Conservation (phyloP, 2,329 filamentous ascomycete genomes). For the Fusarium sp. region DNA sequence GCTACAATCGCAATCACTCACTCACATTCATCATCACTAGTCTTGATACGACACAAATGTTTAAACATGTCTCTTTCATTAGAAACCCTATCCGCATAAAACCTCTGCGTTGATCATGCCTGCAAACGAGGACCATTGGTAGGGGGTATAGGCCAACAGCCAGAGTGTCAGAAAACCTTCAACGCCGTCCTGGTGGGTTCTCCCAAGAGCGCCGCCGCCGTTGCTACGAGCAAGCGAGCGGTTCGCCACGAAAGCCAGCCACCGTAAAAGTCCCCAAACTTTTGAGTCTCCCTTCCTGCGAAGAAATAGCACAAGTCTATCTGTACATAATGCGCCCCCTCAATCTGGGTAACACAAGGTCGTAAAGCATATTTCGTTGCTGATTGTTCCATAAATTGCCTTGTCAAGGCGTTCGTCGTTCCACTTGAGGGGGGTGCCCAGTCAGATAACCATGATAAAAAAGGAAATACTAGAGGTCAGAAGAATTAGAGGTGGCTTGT, state of each 20-base stretch:
- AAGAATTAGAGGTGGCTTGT: conserved; percentile 20
- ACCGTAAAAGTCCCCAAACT: conserved; percentile 48
- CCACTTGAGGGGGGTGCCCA: conserved; percentile 44
- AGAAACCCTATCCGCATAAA: conserved; percentile 51
- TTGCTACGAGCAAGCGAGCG: conserved; percentile 36
- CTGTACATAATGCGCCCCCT: conserved; percentile 53
- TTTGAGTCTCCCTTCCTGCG: conserved; percentile 52
- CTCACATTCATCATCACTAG: neutral
- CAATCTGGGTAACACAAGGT: conserved; percentile 41
- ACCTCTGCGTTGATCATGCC: conserved; percentile 51
- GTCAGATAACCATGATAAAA: conserved; percentile 47
- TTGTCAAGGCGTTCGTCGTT: conserved; percentile 39
- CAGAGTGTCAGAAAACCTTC: conserved; percentile 55
- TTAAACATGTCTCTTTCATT: conserved; percentile 50
- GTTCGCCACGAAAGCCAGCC: conserved; percentile 43
- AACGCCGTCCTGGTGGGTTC: conserved; percentile 54
- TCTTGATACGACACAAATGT: conserved; percentile 2
- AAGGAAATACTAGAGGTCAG: conserved; percentile 43
- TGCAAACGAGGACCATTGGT: conserved; percentile 50
- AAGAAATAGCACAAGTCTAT: conserved; percentile 56
- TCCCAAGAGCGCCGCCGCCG: conserved; percentile 40
- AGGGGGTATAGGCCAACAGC: conserved; percentile 57
- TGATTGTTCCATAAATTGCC: conserved; percentile 44
- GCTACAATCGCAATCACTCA: neutral
- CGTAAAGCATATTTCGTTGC: conserved; percentile 46